Base-by-base conservation (phyloP, 2,329 filamentous ascomycete species). In the Onygenales sp. region DNA sequence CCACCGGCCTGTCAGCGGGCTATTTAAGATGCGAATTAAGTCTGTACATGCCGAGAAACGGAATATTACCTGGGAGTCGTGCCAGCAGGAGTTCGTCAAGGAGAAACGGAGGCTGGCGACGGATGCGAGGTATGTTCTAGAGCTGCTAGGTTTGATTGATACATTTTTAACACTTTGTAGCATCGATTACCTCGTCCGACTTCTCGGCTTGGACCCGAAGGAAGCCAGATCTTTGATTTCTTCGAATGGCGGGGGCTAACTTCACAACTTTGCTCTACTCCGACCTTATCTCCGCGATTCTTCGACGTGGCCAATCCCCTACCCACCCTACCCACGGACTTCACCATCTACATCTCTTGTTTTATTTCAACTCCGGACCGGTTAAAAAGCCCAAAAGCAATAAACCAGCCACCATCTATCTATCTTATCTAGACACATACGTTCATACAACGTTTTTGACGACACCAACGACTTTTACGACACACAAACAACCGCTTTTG, bases 1-100 rank as follows among this genome's bases (percentile, higher is more conserved):
- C 67, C 93, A 98, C 70, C 79, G 93, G 58, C 93, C 93, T 8
- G 93, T 98, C 33, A 95, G 86, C 57, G 93, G 87, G 1, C 76
- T 77, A 37, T 95, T 98, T 72, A 83, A 82, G 64, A 80, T 96
- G 52, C 82, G 87, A 51, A 79, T 96, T 55, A 98, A 97, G 76
- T 87, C 81, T 14, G 84, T 97, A 36, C 80, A 85, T 56, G 77
- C 81, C 5, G 79, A 82, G 62, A 79, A 81, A 64, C 80, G 88
- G 57, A 81, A 80, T 0, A 68, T 74, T 32, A 80, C 81, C 13
- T 88, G 85, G 84, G 85, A 87, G 63, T 79, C 83, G 61, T 88
- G 86, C 65, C 83, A 88, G 67, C 77, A 85, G 59, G 79, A 83
- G 57, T 92, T 94, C 69, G 83, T 87, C 62, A 79, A 81, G 56